Base-by-base conservation (phyloP, 179 eudicot species). In the Carnegiea gigantea region DNA sequence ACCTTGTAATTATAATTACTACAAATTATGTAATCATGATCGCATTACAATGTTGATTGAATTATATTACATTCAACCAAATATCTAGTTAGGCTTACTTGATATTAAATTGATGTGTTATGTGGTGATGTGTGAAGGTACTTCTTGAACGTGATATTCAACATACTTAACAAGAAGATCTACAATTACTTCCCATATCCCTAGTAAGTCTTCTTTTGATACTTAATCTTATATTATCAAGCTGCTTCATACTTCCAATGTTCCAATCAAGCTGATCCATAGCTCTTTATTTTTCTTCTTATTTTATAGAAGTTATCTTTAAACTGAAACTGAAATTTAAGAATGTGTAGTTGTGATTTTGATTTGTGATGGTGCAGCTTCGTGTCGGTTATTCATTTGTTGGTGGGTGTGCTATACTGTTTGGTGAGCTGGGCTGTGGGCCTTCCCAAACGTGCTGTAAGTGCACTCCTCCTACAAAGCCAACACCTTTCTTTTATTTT, bases 181-280 rank as follows among this genome's bases (percentile, higher is more conserved):
- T 95, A 95, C 92, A 95, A 95, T 75, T 95, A 95, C 86, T 95
- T 95, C 86, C 99, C 98, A 24, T 95, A 95, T 84, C 99, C 99
- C 30, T 95, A 92, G 99, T 94, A 91, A 87, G 98, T 84, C 15
- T 57, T 13, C 57, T 51, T 40, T 40, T 40, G 44, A 40, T 40
- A 3, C 8, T 40, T 40, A 40, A 40, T 40, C 44, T 40, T 40
- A 40, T 40, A 2, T 40, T 5, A 40, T 40, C 44, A 40, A 40
- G 44, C 4, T 40, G 9, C 44, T 40, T 7, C 44, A 40, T 40
- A 40, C 44, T 40, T 5, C 44, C 44, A 40, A 40, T 5, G 44
- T 40, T 40, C 44, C 6, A 40, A 7, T 40, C 44, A 40, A 40
- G 44, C 44, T 0, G 8, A 40, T 5, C 44, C 44, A 40, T 40